Evolutionary conservation across 768 basidiomycete species (phyloP), one percentile per base, ranked within the genome.

Genomic region (Leccinum uliginosum): DNA sequence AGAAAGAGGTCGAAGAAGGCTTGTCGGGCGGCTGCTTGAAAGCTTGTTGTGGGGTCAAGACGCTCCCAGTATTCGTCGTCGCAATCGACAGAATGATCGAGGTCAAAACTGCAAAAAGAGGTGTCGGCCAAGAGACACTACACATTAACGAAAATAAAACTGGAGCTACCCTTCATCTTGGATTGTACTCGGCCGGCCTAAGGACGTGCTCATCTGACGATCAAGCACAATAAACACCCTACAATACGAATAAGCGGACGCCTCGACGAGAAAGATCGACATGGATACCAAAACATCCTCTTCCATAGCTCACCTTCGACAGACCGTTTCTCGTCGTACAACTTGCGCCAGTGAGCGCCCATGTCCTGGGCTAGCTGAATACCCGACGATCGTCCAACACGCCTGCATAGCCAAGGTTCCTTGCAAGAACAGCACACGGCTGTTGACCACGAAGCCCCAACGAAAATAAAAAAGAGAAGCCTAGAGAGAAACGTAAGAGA

Each of bases 41-140:
- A 3, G 74, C 75, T 23, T 73, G 69, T 11, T 73, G 74, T 0
- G 78, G 75, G 51, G n/a, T 80, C 80, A n/a, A 69, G 74, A 47
- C 73, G 73, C 14, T 80, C 76, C 84, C 84, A 87, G 55, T 80
- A 86, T 48, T 86, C 83, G 62, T 88, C 86, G 54, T 87, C 86
- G 24, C 84, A 84, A 14, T 85, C 83, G 3, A 85, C 72, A 1
- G 85, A 84, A 11, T 79, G 74, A 21, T 83, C 84, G n/a, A 81
- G 73, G 53, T 87, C 84, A 56, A 81, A 83, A 59, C 85, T 86
- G 45, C 43, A 15, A 50, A 12, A 49, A 30, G 11, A 30, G 9
- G 29, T 5, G 24, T 62, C 3, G 21, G 53, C 44, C n/a, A 45
- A 45, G 32, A n/a, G 50, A 21, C 43, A 54, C 10, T 8, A 27